Conservation (phyloP, 2,329 filamentous ascomycete genomes). For the Diaporthe longicolla region DNA sequence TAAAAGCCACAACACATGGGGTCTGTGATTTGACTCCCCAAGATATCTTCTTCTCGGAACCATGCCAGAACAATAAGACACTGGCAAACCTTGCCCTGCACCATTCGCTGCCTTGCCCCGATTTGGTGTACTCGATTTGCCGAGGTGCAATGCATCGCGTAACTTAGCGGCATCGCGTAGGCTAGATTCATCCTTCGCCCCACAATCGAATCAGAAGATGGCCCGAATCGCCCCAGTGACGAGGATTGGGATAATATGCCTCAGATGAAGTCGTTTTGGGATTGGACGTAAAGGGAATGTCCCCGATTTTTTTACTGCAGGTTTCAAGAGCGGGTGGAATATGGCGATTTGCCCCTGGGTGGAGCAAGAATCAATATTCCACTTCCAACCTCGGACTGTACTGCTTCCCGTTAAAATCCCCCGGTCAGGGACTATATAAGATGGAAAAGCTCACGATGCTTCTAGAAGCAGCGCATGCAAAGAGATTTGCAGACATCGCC, state of each 20-base stretch:
- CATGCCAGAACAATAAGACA: neutral
- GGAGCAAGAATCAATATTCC: slow-evolving; percentile 16
- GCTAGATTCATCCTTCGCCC: slow-evolving; percentile 10
- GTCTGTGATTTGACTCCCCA: neutral
- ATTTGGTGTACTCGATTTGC: neutral
- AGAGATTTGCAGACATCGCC: neutral
- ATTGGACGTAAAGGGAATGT: neutral
- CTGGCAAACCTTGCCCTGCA: too few species aligned
- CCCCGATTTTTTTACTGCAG: slow-evolving; percentile 21
- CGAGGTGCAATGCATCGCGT: slow-evolving; percentile 11
- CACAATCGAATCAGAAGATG: slow-evolving; percentile 11
- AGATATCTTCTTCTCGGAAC: neutral
- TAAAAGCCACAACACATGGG: neutral
- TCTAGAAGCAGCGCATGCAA: neutral
- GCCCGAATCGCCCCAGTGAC: slow-evolving; percentile 12
- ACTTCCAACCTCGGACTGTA: slow-evolving; percentile 20
- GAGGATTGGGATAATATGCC: slow-evolving; percentile 8
- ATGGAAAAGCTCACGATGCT: neutral
- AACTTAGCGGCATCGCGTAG: slow-evolving; percentile 10
- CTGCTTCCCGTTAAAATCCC: neutral
- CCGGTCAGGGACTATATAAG: neutral
- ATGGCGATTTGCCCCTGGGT: slow-evolving; percentile 12
- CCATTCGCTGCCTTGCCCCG: too few species aligned
- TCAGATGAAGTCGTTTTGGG: slow-evolving; percentile 21
- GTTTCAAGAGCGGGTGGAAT: slow-evolving; percentile 21